Conservation (phyloP, 202 grass and related monocot genomes). For the Schoenoplectus triqueter region DNA sequence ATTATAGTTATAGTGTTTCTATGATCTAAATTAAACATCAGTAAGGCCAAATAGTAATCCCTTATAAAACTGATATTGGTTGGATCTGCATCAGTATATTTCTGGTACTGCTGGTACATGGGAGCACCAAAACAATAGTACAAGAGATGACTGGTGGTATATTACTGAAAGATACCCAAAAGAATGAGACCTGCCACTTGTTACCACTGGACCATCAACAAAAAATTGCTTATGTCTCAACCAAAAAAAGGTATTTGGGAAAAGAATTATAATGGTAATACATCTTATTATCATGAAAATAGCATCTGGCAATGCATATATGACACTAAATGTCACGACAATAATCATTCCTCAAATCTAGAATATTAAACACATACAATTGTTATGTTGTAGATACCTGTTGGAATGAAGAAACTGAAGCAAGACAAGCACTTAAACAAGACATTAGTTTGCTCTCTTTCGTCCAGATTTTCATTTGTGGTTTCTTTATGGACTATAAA, state of each 20-base stretch:
- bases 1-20: background rate
- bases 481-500: constrained; percentile 27
- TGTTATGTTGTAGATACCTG: constrained; percentile 53
- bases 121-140: background rate
- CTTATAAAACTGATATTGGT: background rate
- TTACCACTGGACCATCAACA: no score
- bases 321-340: background rate
- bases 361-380: background rate
- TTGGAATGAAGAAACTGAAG: constrained; percentile 82
- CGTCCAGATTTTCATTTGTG: constrained; percentile 29
- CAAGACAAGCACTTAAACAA: constrained; percentile 90
- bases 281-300: background rate
- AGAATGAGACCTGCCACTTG: no score
- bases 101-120: background rate
- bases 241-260: background rate
- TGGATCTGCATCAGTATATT: background rate
- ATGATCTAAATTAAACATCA: background rate
- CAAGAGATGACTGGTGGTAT: no score
- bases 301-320: background rate
- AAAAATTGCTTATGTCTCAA: background rate
- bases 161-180: no score
- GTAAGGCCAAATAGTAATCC: background rate
- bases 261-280: background rate
- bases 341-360: background rate
- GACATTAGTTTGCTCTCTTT: constrained; percentile 41